Percentiles rank a stretch among this genome's conserved stretches.
Conservation (phyloP, 176 grass and related monocot genomes). For the Bromus sterilis region DNA sequence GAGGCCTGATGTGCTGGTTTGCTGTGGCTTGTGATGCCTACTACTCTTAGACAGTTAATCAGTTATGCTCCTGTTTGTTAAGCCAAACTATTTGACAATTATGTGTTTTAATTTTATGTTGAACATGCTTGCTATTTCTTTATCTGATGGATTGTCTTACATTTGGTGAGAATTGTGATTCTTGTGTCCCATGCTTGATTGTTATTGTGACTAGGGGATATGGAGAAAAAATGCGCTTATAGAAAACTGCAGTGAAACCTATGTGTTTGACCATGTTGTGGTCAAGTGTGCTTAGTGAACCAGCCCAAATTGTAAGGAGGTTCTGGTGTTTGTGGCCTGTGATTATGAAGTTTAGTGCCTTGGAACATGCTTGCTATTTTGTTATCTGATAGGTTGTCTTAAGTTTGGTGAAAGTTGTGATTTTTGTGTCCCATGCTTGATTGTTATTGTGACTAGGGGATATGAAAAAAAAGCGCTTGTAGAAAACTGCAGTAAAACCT, state of each 20-base stretch:
- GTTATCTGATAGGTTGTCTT: constrained; percentile 11
- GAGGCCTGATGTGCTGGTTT: constrained; percentile 48
- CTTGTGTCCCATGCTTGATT: neutral
- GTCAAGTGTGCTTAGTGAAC: neutral
- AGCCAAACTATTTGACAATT: constrained; percentile 27
- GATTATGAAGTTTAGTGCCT: neutral
- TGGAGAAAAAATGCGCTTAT: neutral
- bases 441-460: neutral
- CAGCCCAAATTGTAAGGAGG: neutral
- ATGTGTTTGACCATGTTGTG: neutral
- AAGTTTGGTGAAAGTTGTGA: neutral
- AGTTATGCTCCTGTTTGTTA: constrained; percentile 26
- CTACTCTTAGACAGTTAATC: constrained; percentile 34
- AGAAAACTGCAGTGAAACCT: neutral
- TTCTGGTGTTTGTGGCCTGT: neutral
- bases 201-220: neutral
- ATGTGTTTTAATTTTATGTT: constrained; percentile 24
- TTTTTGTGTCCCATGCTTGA: neutral
- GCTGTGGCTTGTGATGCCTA: constrained; percentile 16
- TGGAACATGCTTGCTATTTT: constrained; percentile 18
- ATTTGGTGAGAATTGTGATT: neutral
- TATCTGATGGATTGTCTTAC: constrained; percentile 15
- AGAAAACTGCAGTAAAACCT: neutral
- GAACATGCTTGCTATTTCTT: constrained; percentile 24
- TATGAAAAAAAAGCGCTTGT: neutral